Evolutionary conservation across 345 rosid genomes (phyloP).

Genomic region (Conringia planisiliqua): DNA sequence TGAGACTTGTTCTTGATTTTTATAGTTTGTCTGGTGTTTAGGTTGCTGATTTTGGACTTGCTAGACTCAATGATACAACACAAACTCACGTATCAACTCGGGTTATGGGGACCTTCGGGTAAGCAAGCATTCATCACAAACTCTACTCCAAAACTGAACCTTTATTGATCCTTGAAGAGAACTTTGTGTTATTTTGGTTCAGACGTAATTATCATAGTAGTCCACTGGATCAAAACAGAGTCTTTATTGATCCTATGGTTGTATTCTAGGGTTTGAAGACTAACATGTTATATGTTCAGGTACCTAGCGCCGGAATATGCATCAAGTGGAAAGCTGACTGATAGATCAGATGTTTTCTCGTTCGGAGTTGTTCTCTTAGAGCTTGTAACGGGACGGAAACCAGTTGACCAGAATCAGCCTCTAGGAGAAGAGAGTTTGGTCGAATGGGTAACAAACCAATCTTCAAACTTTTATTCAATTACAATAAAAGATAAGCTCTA

Average conservation of each 20-base stretch:
- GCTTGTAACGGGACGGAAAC: constrained; percentile 88
- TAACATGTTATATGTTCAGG: constrained; percentile 41
- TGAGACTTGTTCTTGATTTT: constrained; percentile 5
- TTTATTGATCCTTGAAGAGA: constrained; percentile 19
- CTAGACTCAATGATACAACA: constrained; percentile 74
- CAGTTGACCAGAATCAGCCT: constrained; percentile 80
- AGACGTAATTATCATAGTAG: not conserved
- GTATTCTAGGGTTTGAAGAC: not conserved
- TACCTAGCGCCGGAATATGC: constrained; percentile 98
- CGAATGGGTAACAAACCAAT: constrained; percentile 71
- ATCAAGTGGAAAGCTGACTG: constrained; percentile 88
- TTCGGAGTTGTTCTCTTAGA: constrained; percentile 96
- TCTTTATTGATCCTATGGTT: constrained; percentile 52
- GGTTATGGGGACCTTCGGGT: constrained; percentile 99
- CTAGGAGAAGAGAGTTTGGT: constrained; percentile 95
- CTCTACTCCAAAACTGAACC: constrained; percentile 23
- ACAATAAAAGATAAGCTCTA: constrained; percentile 34
- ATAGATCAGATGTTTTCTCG: constrained; percentile 92
- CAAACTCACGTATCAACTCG: constrained; percentile 96
- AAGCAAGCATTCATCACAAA: constrained; percentile 32
- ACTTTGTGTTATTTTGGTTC: not conserved
- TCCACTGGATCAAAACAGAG: not conserved
- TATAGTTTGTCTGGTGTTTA: constrained; percentile 14
- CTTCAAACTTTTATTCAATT: not conserved
- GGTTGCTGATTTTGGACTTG: constrained; percentile 99